Percentiles rank a stretch among this genome's conserved stretches.
These are phyloP conservation scores for Diospyros lotus DNA, from an alignment of 148 eudicot genomes.

Conservation along the genomic window DNA sequence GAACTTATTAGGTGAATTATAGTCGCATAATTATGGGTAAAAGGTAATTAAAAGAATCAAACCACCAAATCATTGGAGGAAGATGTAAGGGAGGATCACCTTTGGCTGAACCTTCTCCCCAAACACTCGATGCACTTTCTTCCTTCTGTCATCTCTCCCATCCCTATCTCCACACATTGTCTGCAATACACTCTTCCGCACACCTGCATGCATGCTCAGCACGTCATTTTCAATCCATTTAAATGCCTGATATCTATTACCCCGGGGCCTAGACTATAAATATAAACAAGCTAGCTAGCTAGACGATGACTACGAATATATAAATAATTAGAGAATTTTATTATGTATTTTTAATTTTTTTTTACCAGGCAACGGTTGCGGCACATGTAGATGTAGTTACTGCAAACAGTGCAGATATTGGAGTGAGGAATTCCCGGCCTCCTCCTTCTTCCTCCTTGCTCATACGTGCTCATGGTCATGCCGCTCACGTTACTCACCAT, in stretches of 20 bases:
- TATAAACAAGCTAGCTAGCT: too few species aligned
- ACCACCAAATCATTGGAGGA: background rate
- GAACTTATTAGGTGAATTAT: too few species aligned
- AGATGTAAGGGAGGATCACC: constrained; percentile 10
- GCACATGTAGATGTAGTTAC: constrained; percentile 30
- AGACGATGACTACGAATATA: background rate
- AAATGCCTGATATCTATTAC: too few species aligned
- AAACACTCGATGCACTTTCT: constrained; percentile 42
- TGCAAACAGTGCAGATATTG: constrained; percentile 38
- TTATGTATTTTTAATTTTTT: background rate
- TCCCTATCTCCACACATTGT: constrained; percentile 32
- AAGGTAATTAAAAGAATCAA: too few species aligned
- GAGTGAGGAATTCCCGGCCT: constrained; percentile 51
- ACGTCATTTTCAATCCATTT: too few species aligned
- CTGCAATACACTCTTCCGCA: constrained; percentile 50
- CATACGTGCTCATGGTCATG: constrained; percentile 3
- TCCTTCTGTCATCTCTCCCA: constrained; percentile 55
- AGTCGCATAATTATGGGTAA: too few species aligned
- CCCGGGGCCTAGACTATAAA: too few species aligned
- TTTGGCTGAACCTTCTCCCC: constrained; percentile 46
- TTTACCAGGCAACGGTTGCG: constrained; percentile 37
- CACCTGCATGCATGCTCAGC: constrained; percentile 15
- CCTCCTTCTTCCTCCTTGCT: constrained; percentile 21
- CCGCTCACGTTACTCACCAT: constrained; percentile 22
- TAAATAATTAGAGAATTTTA: background rate